Percentiles rank a stretch among this genome's conserved stretches.
Conservation (phyloP, 2,329 filamentous ascomycete genomes). For the Cordyceps cateniannulata region DNA sequence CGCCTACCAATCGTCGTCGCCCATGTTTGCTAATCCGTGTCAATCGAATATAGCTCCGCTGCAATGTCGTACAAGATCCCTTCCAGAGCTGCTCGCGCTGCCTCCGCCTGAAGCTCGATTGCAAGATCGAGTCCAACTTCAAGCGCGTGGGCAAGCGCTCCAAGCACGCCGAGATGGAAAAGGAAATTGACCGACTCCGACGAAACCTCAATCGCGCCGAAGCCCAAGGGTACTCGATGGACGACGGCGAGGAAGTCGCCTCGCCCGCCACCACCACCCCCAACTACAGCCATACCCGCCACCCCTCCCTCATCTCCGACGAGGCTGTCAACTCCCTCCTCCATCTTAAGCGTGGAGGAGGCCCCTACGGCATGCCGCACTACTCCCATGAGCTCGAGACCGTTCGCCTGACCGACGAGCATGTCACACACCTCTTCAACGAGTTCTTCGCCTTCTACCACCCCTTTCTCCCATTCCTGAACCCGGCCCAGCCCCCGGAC, state of each 20-base stretch:
- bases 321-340: slow-evolving; percentile 62
- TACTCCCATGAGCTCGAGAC: slow-evolving; percentile 57
- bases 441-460: slow-evolving; percentile 74
- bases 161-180: slow-evolving; percentile 81
- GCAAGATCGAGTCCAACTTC: slow-evolving; percentile 84
- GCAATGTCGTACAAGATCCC: slow-evolving; percentile 76
- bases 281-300: slow-evolving; percentile 52
- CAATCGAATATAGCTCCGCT: slow-evolving; percentile 55
- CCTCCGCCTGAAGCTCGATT: slow-evolving; percentile 71
- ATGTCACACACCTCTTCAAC: slow-evolving; percentile 59
- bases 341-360: slow-evolving; percentile 56
- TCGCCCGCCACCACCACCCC: slow-evolving; percentile 52
- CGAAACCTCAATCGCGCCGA: slow-evolving; percentile 55
- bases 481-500: slow-evolving; percentile 59
- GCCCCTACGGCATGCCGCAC: slow-evolving; percentile 53
- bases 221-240: slow-evolving; percentile 48
- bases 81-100: slow-evolving; percentile 74
- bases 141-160: slow-evolving; percentile 77
- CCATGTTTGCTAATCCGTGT: slow-evolving; percentile 1
- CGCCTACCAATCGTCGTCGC: neutral
- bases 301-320: slow-evolving; percentile 59
- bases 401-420: slow-evolving; percentile 57
- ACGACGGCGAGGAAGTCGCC: slow-evolving; percentile 51
- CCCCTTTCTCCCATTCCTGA: slow-evolving; percentile 70
- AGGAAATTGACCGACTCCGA: slow-evolving; percentile 65